These are phyloP conservation scores for Clonostachys chloroleuca DNA, from an alignment of 2,329 filamentous ascomycete genomes.

Conservation along the genomic window DNA sequence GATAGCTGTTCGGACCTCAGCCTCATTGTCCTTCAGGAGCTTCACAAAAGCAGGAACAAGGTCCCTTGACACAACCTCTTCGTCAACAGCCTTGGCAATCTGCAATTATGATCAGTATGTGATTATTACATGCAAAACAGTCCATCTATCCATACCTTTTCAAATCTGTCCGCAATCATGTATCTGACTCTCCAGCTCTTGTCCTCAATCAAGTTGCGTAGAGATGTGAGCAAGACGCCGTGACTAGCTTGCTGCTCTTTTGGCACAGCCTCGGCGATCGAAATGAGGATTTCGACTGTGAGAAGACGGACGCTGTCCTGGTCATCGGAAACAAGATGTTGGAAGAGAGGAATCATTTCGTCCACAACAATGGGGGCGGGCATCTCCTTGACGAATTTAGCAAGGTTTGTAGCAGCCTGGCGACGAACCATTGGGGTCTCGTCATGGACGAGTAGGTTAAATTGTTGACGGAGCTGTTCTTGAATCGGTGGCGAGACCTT, in stretches of 20 bases:
- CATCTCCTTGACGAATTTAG: constrained; percentile 98
- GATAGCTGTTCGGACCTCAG: constrained; percentile 94
- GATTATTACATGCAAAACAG: neutral
- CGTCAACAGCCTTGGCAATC: constrained; percentile 98
- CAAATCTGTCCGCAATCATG: constrained; percentile 98
- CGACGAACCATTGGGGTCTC: constrained; percentile 98
- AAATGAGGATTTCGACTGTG: constrained; percentile 93
- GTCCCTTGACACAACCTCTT: constrained; percentile 91
- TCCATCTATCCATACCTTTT: constrained; percentile 63
- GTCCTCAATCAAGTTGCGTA: constrained; percentile 93
- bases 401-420: constrained; percentile 92
- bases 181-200: constrained; percentile 99
- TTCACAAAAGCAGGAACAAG: constrained; percentile 96
- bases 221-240: constrained; percentile 82
- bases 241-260: constrained; percentile 98
- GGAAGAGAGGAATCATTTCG: constrained; percentile 98
- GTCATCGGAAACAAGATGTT: constrained; percentile 92
- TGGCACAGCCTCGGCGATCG: constrained; percentile 93
- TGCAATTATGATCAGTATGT: constrained; percentile 25
- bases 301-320: constrained; percentile 95
- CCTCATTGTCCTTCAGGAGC: constrained; percentile 95
- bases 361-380: constrained; percentile 85
- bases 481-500: constrained; percentile 86
- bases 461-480: constrained; percentile 87
- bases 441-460: constrained; percentile 89